These are phyloP conservation scores for Fusarium nanum DNA, from an alignment of 2,329 filamentous ascomycete species.

Conservation along the genomic window DNA sequence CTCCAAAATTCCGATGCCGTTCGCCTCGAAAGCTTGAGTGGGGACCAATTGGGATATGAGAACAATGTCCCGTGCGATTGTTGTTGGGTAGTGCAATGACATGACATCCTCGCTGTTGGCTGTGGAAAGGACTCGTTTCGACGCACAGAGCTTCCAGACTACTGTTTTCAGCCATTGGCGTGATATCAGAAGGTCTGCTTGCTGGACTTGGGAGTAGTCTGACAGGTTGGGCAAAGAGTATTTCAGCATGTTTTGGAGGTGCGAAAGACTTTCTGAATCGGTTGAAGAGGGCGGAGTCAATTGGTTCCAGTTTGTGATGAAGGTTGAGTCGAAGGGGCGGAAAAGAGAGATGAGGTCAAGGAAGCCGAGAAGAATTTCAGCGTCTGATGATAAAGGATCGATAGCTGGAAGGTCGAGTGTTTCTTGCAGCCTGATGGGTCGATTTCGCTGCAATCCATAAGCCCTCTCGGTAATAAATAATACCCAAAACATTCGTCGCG, in stretches of 20 bases:
- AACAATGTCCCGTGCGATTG: constrained; percentile 45
- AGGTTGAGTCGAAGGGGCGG: constrained; percentile 44
- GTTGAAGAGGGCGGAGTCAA: constrained; percentile 1
- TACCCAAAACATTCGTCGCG: constrained; percentile 47
- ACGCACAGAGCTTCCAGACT: constrained; percentile 47
- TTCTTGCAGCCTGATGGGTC: constrained; percentile 44
- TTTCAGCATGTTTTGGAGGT: constrained; percentile 27
- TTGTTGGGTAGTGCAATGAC: constrained; percentile 44
- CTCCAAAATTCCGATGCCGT: constrained; percentile 50
- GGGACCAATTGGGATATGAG: constrained; percentile 40
- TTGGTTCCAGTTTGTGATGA: constrained; percentile 47
- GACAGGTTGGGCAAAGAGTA: constrained; percentile 8
- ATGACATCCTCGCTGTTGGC: constrained; percentile 38
- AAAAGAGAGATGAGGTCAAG: constrained; percentile 48
- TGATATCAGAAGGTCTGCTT: constrained; percentile 44
- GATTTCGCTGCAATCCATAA: constrained; percentile 49
- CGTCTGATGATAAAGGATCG: constrained; percentile 28
- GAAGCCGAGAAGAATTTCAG: constrained; percentile 48
- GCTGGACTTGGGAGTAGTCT: constrained; percentile 33
- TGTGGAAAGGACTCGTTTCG: constrained; percentile 33
- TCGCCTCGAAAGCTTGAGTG: constrained; percentile 47
- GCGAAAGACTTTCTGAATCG: constrained; percentile 10
- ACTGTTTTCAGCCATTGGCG: constrained; percentile 46
- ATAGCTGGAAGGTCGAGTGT: constrained; percentile 41
- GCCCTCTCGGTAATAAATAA: constrained; percentile 51